These are phyloP conservation scores for Nemania abortiva DNA, from an alignment of 2,329 filamentous ascomycete species.

Conservation along the genomic window DNA sequence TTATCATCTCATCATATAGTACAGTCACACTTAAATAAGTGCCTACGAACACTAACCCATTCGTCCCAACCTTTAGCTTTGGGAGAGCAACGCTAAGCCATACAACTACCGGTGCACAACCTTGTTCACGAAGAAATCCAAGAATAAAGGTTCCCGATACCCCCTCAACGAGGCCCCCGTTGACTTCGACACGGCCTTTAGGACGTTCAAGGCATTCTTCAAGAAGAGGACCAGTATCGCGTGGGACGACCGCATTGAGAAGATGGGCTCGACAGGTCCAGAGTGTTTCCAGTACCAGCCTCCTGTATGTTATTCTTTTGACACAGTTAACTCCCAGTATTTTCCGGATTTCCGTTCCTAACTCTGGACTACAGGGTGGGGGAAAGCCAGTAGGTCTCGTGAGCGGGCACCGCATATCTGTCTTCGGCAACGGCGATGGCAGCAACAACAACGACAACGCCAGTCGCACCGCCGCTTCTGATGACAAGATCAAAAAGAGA, in stretches of 20 bases:
- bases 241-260: conserved; percentile 68
- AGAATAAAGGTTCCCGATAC: conserved; percentile 53
- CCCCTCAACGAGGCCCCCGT: conserved; percentile 56
- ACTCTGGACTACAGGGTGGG: conserved; percentile 46
- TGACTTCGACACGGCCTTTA: conserved; percentile 59
- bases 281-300: conserved; percentile 60
- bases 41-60: not conserved
- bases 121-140: conserved; percentile 60
- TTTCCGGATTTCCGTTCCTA: not conserved
- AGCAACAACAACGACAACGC: not conserved
- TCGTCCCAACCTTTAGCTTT: conserved; percentile 65
- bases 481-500: not conserved
- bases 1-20: not conserved
- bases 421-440: conserved; percentile 9
- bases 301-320: conserved; percentile 55
- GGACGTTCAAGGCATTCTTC: conserved; percentile 69
- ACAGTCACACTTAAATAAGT: not conserved
- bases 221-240: conserved; percentile 65
- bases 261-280: conserved; percentile 50
- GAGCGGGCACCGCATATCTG: not conserved
- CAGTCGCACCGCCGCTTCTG: no score
- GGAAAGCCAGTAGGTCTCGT: conserved; percentile 55
- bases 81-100: conserved; percentile 71
- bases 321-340: not conserved
- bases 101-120: conserved; percentile 71